These are phyloP conservation scores for Yamadazyma aaseri DNA, from an alignment of 1,139 yeast species.

Conservation along the genomic window DNA sequence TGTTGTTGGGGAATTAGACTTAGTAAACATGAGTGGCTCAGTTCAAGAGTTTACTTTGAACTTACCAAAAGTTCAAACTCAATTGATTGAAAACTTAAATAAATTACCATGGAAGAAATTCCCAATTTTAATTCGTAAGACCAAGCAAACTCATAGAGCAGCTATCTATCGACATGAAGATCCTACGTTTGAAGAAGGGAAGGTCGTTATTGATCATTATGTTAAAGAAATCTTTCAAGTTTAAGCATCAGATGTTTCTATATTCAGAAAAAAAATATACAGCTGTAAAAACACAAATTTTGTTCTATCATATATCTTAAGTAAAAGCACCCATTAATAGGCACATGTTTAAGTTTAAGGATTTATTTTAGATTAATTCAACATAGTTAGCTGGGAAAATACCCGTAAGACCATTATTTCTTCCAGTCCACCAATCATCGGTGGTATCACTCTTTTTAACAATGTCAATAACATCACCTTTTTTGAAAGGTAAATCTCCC, in stretches of 20 bases:
- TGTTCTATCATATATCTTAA: too few species aligned
- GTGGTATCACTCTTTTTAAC: constrained; percentile 80
- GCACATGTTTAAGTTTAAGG: not conserved
- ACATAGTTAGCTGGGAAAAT: constrained; percentile 98
- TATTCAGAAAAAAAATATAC: not conserved
- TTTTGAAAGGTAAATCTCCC: constrained; percentile 88
- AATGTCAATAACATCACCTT: constrained; percentile 93
- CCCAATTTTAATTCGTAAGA: constrained; percentile 66
- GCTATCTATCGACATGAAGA: constrained; percentile 64
- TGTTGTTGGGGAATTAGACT: constrained; percentile 4
- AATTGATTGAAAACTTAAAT: constrained; percentile 58
- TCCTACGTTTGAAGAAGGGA: constrained; percentile 63
- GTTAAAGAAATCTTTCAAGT: constrained; percentile 34
- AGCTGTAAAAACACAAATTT: not conserved
- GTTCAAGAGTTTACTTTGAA: constrained; percentile 33
- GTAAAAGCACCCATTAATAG: too few species aligned
- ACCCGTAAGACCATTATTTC: constrained; percentile 77
- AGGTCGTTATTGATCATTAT: constrained; percentile 65
- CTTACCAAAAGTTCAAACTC: constrained; percentile 43
- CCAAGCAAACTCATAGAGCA: constrained; percentile 76
- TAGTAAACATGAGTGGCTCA: constrained; percentile 17
- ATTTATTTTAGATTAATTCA: constrained; percentile 56
- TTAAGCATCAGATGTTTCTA: too few species aligned
- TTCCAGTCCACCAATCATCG: constrained; percentile 99
- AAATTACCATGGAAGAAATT: constrained; percentile 62